These are phyloP conservation scores for Daedaleopsis nitida DNA, from an alignment of 768 basidiomycete genomes.

Conservation along the genomic window DNA sequence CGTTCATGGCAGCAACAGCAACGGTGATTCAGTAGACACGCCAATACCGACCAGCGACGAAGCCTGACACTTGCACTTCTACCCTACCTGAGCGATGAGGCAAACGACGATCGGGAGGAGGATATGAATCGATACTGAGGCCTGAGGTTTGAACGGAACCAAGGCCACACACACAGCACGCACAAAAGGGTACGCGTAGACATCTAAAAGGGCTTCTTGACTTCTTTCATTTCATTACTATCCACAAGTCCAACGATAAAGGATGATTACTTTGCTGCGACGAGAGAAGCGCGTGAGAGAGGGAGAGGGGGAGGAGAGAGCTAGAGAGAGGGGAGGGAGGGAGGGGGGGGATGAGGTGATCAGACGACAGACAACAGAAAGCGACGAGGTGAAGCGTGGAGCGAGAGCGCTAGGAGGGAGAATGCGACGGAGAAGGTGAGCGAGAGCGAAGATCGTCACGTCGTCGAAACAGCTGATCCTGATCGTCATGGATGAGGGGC, in stretches of 20 bases:
- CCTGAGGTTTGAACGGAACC: neutral
- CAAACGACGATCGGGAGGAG: too few species aligned
- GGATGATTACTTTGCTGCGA: conserved; percentile 5
- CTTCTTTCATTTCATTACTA: conserved; percentile 17
- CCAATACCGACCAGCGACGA: too few species aligned
- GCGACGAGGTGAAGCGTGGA: neutral
- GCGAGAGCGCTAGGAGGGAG: neutral
- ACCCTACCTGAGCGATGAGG: too few species aligned
- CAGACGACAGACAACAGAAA: neutral
- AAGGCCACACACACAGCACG: neutral
- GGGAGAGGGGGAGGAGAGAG: neutral
- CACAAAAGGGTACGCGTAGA: neutral
- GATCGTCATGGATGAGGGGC: neutral
- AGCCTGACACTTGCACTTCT: too few species aligned
- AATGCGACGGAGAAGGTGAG: neutral
- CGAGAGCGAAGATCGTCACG: neutral
- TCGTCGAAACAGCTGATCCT: neutral
- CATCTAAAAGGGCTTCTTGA: conserved; percentile 2
- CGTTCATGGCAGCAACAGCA: too few species aligned
- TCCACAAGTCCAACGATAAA: conserved; percentile 5
- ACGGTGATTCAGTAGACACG: too few species aligned
- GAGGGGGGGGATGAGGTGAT: neutral
- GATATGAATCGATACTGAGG: too few species aligned
- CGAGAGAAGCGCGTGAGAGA: neutral
- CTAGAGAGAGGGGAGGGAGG: neutral